Base-by-base conservation (phyloP, 2,329 filamentous ascomycete genomes). In the Arthroderma sp. region DNA sequence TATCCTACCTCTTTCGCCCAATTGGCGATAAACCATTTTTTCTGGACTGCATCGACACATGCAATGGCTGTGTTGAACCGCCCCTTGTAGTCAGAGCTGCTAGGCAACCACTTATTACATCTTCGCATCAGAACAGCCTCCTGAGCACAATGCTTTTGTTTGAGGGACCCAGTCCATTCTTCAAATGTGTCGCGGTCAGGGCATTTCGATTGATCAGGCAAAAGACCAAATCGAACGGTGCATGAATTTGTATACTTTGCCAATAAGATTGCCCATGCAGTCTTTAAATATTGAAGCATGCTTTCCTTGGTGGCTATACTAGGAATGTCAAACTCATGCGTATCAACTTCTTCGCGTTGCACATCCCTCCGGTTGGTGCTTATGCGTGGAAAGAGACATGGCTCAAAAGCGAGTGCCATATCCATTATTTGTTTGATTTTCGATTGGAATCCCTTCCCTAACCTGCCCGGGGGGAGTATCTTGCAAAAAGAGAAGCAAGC, bases 241-340 rank as follows among this genome's bases (percentile, higher is more conserved):
- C 10, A 10, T 9, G 36, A 34, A 30, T 39, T 38, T 15, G 27
- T 38, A 29, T 46, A 46, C 10, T 28, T 42, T 5, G 39, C 40
- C 11, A 46, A 40, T 32, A 46, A n/a, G 15, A 46, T 38, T 27
- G 44, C 27, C 44, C 48, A 45, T 29, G 32, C 39, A 34, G 32
- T 34, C 32, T 34, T 34, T 11, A 34, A 3, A 11, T 11, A 34
- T 34, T 34, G 8, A 34, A 9, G 32, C 11, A 34, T 9, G 32
- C 11, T 34, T 2, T 34, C 32, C 32, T 34, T 34, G 8, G 11
- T 11, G 32, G 32, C 8, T 34, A 34, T 34, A 34, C 11, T 11
- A 11, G 32, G 32, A 11, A 34, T 9, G 2, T 34, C 8, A 34
- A 34, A 34, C 32, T 3, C 32, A 34, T 34, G 8, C 32, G 8